phyloP scores from a whole-genome alignment of 805 yeast genomes.

The Yarrowia keelungensis region DNA sequence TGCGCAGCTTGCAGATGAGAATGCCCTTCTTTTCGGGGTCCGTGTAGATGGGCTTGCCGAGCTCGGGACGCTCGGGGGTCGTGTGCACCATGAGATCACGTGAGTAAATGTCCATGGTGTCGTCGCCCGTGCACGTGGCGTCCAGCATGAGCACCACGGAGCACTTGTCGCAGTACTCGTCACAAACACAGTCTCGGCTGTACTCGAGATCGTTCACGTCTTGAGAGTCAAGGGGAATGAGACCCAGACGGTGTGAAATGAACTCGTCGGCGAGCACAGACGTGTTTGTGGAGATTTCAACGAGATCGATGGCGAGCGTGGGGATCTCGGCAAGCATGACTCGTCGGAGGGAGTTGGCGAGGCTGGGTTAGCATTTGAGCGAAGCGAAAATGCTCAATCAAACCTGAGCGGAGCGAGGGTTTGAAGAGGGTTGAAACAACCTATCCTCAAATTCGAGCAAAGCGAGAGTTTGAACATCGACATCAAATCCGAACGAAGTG shows the following conservation, averaged over 20 bases:
- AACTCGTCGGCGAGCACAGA: slow-evolving; percentile 97
- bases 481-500: no score
- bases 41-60: slow-evolving; percentile 83
- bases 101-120: slow-evolving; percentile 88
- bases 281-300: slow-evolving; percentile 90
- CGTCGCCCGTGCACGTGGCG: slow-evolving; percentile 88
- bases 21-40: slow-evolving; percentile 83
- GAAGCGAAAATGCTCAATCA: not conserved
- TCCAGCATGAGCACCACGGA: slow-evolving; percentile 84
- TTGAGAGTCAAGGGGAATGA: slow-evolving; percentile 84
- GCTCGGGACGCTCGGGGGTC: slow-evolving; percentile 52
- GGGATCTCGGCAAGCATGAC: slow-evolving; percentile 96
- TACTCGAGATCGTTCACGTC: slow-evolving; percentile 85
- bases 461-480: not conserved
- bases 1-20: slow-evolving; percentile 87
- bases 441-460: not conserved
- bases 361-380: slow-evolving; percentile 42
- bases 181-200: slow-evolving; percentile 93
- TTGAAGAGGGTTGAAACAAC: no score
- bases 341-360: slow-evolving; percentile 92
- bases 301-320: slow-evolving; percentile 93
- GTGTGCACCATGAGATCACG: slow-evolving; percentile 70
- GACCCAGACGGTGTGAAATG: slow-evolving; percentile 90
- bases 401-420: not conserved
- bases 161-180: slow-evolving; percentile 95